Evolutionary conservation across 148 eudicot species (phyloP).

Genomic region (Polygonum maritimum): DNA sequence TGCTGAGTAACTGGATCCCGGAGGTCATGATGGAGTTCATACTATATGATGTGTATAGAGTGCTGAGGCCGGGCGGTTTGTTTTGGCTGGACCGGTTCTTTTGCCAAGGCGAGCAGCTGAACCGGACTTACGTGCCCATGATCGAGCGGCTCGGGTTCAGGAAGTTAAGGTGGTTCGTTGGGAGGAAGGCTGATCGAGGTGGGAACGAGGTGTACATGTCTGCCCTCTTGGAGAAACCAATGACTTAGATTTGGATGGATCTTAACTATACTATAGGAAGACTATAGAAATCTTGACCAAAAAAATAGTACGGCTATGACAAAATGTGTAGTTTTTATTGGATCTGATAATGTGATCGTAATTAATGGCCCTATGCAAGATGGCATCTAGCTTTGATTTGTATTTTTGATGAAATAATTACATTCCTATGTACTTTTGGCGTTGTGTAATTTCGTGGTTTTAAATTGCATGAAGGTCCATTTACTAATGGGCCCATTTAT

Average conservation of each 20-base stretch:
- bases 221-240: conserved; percentile 83
- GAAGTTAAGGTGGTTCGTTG: conserved; percentile 82
- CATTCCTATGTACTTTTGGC: too few species aligned
- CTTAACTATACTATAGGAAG: neutral
- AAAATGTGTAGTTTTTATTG: neutral
- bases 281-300: too few species aligned
- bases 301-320: neutral
- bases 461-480: too few species aligned
- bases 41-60: conserved; percentile 76
- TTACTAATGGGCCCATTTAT: neutral
- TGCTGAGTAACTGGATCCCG: conserved; percentile 81
- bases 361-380: neutral
- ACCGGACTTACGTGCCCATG: conserved; percentile 59
- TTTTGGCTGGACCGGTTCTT: conserved; percentile 77
- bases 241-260: neutral
- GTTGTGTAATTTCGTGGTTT: too few species aligned
- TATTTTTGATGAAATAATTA: too few species aligned
- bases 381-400: neutral
- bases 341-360: neutral
- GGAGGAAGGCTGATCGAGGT: conserved; percentile 41
- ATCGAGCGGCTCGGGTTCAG: conserved; percentile 60
- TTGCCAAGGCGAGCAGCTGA: conserved; percentile 59
- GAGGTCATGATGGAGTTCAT: conserved; percentile 52
- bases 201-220: conserved; percentile 56
- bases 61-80: conserved; percentile 71